Conservation (phyloP, 2,329 filamentous ascomycete species). For the Apiospora aurea region DNA sequence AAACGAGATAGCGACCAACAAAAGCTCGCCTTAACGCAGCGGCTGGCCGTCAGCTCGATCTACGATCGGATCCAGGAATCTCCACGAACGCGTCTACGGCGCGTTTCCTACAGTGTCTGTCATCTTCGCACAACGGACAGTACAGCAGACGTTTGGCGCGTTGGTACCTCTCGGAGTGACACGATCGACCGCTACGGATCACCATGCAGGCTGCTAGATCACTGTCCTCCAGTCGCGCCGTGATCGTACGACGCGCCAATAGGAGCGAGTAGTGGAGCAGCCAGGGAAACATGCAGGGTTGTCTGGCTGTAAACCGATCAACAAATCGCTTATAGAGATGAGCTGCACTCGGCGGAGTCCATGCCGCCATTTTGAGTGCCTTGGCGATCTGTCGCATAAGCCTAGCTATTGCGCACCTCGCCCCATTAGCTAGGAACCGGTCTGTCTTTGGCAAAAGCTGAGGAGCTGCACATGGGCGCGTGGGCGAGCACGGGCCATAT, state of each 20-base stretch:
- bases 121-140: neutral
- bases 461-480: too few species aligned
- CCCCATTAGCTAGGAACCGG: neutral
- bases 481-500: neutral
- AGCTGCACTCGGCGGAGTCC: neutral
- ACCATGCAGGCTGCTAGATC: neutral
- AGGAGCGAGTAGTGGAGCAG: neutral
- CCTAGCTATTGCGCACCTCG: neutral
- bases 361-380: neutral
- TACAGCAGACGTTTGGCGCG: conserved; percentile 8
- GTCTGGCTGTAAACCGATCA: neutral
- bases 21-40: neutral
- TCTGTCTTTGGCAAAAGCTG: too few species aligned
- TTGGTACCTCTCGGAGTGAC: conserved; percentile 7
- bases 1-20: conserved; percentile 5
- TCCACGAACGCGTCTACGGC: conserved; percentile 12
- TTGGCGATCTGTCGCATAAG: neutral
- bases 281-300: neutral
- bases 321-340: neutral
- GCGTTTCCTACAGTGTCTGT: conserved; percentile 10
- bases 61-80: neutral
- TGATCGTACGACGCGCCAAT: neutral
- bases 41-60: neutral
- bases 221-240: conserved; percentile 3
- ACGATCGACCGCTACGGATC: conserved; percentile 1